These are phyloP conservation scores for Takashimella tepidaria DNA, from an alignment of 1,284 basidiomycete genomes.

Conservation along the genomic window DNA sequence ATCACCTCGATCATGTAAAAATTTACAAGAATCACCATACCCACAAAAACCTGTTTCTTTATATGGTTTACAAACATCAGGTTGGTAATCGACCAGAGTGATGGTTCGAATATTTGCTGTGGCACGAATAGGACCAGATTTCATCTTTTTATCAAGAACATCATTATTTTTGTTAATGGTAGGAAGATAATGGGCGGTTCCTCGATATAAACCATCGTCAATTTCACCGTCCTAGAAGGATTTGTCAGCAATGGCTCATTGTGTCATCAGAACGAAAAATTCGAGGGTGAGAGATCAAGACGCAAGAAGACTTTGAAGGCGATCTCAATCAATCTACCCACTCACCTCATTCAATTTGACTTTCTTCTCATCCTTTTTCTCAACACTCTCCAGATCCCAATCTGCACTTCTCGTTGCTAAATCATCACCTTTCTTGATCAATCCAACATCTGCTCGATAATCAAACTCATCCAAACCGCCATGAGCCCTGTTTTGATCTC, in stretches of 20 bases:
- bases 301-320: not conserved
- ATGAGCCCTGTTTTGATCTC: slow-evolving; percentile 53
- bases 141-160: slow-evolving; percentile 77
- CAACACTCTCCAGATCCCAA: slow-evolving; percentile 48
- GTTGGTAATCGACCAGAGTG: slow-evolving; percentile 96
- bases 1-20: slow-evolving; percentile 70
- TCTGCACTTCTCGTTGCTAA: slow-evolving; percentile 47
- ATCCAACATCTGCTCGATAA: slow-evolving; percentile 45
- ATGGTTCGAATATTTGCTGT: slow-evolving; percentile 87
- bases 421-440: slow-evolving; percentile 30
- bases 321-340: no score
- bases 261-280: no score
- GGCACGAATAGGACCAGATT: slow-evolving; percentile 74
- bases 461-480: slow-evolving; percentile 60
- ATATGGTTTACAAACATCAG: slow-evolving; percentile 99
- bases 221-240: slow-evolving; percentile 43
- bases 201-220: slow-evolving; percentile 85
- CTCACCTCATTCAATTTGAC: slow-evolving; percentile 42
- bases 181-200: slow-evolving; percentile 72
- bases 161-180: slow-evolving; percentile 69
- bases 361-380: slow-evolving; percentile 20
- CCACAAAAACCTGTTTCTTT: slow-evolving; percentile 99
- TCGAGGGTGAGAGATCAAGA: no score
- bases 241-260: no score
- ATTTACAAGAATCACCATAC: slow-evolving; percentile 98